These are phyloP conservation scores for Breynia disticha DNA, from an alignment of 441 rosid species.

Conservation along the genomic window DNA sequence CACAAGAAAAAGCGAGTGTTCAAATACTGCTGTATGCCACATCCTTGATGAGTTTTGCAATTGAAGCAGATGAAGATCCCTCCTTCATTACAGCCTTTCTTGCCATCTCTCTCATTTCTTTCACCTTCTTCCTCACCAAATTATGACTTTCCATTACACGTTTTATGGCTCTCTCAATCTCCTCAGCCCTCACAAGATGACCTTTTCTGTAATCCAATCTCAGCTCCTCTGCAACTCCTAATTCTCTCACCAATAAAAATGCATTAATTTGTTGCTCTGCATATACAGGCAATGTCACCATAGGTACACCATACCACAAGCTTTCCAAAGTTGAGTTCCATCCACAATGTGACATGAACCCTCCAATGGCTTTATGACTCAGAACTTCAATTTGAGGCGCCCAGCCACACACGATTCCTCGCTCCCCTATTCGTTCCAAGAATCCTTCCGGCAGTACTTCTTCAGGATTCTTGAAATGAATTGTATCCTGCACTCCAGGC, in stretches of 20 bases:
- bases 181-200: conserved; percentile 14
- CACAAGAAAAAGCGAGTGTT: neutral
- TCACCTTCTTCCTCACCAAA: conserved; percentile 18
- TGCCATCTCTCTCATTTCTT: conserved; percentile 9
- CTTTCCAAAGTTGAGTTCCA: conserved; percentile 41
- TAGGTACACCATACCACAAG: conserved; percentile 42
- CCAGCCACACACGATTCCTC: conserved; percentile 40
- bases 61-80: conserved; percentile 17
- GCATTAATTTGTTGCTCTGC: conserved; percentile 37
- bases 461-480: conserved; percentile 6
- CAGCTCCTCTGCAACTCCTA: conserved; percentile 25
- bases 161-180: conserved; percentile 13
- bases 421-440: conserved; percentile 26
- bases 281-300: conserved; percentile 35
- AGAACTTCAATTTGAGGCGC: conserved; percentile 39
- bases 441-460: conserved; percentile 36
- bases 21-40: neutral
- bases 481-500: conserved; percentile 4
- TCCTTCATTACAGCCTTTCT: conserved; percentile 16
- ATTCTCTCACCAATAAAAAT: conserved; percentile 18
- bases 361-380: conserved; percentile 33
- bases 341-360: conserved; percentile 46
- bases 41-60: conserved; percentile 2
- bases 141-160: conserved; percentile 15
- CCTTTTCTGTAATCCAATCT: conserved; percentile 20